Evolutionary conservation across 257 asterid species (phyloP).

Genomic region (Anisodus tanguticus): DNA sequence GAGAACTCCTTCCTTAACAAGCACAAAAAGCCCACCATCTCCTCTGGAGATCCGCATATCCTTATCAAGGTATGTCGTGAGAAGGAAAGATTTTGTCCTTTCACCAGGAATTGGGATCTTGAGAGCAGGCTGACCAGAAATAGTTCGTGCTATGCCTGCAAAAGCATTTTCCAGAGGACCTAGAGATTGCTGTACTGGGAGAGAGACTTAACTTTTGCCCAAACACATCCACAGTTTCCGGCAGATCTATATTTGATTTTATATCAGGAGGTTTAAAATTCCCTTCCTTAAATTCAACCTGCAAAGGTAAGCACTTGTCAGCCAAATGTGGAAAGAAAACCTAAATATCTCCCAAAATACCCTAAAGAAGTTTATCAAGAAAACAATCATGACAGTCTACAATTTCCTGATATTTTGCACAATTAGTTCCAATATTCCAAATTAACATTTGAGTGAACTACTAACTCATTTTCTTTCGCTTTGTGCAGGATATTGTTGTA

Average conservation of each 20-base stretch:
- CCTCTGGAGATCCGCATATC: slow-evolving; percentile 93
- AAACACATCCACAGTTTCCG: slow-evolving; percentile 61
- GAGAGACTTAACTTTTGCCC: slow-evolving; percentile 82
- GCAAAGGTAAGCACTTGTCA: slow-evolving; percentile 32
- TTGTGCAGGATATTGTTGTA: neutral
- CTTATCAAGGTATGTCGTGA: slow-evolving; percentile 81
- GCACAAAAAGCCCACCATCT: slow-evolving; percentile 95
- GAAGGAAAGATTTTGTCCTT: slow-evolving; percentile 76
- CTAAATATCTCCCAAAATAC: neutral
- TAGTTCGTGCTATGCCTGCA: slow-evolving; percentile 65
- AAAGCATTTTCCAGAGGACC: slow-evolving; percentile 69
- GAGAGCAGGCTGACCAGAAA: slow-evolving; percentile 88
- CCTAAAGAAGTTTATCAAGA: neutral
- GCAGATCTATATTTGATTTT: slow-evolving; percentile 83
- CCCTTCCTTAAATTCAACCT: slow-evolving; percentile 94
- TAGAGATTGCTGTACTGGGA: slow-evolving; percentile 63
- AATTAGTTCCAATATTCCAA: neutral
- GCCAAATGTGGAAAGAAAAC: neutral
- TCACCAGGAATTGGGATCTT: slow-evolving; percentile 83
- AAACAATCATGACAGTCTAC: neutral
- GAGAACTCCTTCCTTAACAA: slow-evolving; percentile 84
- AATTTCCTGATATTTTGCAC: neutral
- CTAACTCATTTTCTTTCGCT: slow-evolving; percentile 1
- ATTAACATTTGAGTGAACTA: neutral
- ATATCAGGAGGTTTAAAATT: slow-evolving; percentile 82